phyloP scores from a whole-genome alignment of 2,329 filamentous ascomycete genomes.

The Penicillium olsonii region DNA sequence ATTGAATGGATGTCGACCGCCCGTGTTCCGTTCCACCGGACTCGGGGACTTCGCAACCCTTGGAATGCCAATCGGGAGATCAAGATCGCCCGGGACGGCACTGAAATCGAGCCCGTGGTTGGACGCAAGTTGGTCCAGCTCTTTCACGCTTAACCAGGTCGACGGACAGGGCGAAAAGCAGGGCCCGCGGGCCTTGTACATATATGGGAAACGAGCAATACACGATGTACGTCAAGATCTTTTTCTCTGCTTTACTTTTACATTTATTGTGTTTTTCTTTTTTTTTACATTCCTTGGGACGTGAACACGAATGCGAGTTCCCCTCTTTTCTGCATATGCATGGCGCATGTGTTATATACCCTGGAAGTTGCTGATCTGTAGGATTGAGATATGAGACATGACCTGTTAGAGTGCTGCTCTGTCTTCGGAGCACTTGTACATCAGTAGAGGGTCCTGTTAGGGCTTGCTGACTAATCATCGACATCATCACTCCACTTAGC shows the following conservation, averaged over 20 bases:
- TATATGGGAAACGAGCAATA: conserved; percentile 28
- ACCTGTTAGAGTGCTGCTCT: too few relatives aligned
- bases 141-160: conserved; percentile 59
- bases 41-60: conserved; percentile 81
- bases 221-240: conserved; percentile 18
- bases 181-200: background rate
- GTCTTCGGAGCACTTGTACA: too few relatives aligned
- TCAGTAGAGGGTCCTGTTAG: too few relatives aligned
- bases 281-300: background rate
- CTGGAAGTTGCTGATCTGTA: background rate
- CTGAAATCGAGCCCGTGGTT: conserved; percentile 82
- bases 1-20: conserved; percentile 87
- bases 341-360: background rate
- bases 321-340: background rate
- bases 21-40: conserved; percentile 83
- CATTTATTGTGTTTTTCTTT: too few relatives aligned
- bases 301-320: background rate
- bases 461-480: conserved; percentile 9
- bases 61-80: conserved; percentile 96
- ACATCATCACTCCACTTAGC: conserved; percentile 19
- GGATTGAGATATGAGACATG: too few relatives aligned
- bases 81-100: conserved; percentile 93
- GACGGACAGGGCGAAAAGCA: background rate
- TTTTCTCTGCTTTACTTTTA: background rate
- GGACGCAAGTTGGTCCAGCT: conserved; percentile 75